These are phyloP conservation scores for Jimgerdemannia flammicorona DNA, from an alignment of 192 early-diverging fungal genomes.

Conservation along the genomic window DNA sequence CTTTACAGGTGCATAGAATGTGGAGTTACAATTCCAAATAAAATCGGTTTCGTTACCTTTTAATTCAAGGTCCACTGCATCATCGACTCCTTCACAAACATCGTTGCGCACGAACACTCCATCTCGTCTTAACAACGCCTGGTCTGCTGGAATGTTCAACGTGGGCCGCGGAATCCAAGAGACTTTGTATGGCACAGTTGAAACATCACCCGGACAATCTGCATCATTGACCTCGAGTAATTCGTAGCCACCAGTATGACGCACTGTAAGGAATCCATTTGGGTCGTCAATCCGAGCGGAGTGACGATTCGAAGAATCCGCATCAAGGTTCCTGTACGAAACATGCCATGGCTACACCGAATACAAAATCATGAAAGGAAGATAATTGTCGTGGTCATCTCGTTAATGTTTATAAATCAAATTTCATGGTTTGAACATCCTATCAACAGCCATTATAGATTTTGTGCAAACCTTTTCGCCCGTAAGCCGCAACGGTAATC, in stretches of 20 bases:
- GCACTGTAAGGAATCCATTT: slow-evolving; percentile 24
- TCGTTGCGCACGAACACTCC: slow-evolving; percentile 20
- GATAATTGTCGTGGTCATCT: too few species aligned
- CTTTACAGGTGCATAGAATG: too few species aligned
- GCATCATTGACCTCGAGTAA: slow-evolving; percentile 35
- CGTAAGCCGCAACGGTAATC: slow-evolving; percentile 37
- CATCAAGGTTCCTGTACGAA: slow-evolving; percentile 23
- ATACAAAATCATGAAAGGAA: background rate
- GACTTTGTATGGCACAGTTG: slow-evolving; percentile 16
- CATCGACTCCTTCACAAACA: slow-evolving; percentile 32
- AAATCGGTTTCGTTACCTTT: slow-evolving; percentile 13
- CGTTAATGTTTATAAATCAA: too few species aligned
- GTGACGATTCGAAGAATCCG: slow-evolving; percentile 3
- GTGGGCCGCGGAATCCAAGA: slow-evolving; percentile 24
- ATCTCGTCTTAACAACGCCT: slow-evolving; percentile 5
- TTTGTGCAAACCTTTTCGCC: slow-evolving; percentile 20
- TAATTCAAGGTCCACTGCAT: slow-evolving; percentile 27
- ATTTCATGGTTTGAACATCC: too few species aligned
- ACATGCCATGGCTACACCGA: slow-evolving; percentile 28
- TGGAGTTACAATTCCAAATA: too few species aligned
- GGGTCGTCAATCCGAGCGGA: slow-evolving; percentile 16
- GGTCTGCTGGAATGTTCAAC: slow-evolving; percentile 18
- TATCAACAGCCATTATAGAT: background rate
- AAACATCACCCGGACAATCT: slow-evolving; percentile 34
- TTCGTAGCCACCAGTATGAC: slow-evolving; percentile 33